These are phyloP conservation scores for Pseudogymnoascus sp. DNA, from an alignment of 2,329 filamentous ascomycete genomes.

Conservation along the genomic window DNA sequence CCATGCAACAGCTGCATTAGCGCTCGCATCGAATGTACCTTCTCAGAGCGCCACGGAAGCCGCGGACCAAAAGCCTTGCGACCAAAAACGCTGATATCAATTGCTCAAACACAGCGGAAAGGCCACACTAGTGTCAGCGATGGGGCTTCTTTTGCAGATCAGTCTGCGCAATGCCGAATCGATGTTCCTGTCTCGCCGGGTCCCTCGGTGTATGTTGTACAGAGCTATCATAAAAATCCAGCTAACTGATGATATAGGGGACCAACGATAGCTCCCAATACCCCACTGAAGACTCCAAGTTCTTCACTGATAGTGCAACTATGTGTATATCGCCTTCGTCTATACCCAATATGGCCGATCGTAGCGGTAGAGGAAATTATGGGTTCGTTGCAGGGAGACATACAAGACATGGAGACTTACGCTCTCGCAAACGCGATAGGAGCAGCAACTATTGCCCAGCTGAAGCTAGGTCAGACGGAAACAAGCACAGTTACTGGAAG, in stretches of 20 bases:
- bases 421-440: constrained; percentile 40
- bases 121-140: background rate
- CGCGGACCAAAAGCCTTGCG: constrained; percentile 40
- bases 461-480: constrained; percentile 34
- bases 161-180: background rate
- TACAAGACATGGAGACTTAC: constrained; percentile 30
- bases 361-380: constrained; percentile 39
- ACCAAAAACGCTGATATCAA: constrained; percentile 38
- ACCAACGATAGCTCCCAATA: background rate
- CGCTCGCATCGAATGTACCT: constrained; percentile 43
- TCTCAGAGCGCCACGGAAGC: constrained; percentile 36
- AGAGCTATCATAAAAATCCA: background rate
- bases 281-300: constrained; percentile 14
- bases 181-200: background rate
- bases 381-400: constrained; percentile 30
- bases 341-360: constrained; percentile 47
- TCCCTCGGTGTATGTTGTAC: background rate
- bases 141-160: background rate
- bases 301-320: constrained; percentile 18
- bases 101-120: constrained; percentile 28
- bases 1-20: constrained; percentile 40
- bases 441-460: constrained; percentile 41
- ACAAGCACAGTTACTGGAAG: constrained; percentile 28
- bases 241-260: background rate
- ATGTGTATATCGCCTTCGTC: constrained; percentile 36